Evolutionary conservation across 163 green algal species (phyloP), one percentile per base, ranked within the genome.

Genomic region (Scenedesmus sp.): DNA sequence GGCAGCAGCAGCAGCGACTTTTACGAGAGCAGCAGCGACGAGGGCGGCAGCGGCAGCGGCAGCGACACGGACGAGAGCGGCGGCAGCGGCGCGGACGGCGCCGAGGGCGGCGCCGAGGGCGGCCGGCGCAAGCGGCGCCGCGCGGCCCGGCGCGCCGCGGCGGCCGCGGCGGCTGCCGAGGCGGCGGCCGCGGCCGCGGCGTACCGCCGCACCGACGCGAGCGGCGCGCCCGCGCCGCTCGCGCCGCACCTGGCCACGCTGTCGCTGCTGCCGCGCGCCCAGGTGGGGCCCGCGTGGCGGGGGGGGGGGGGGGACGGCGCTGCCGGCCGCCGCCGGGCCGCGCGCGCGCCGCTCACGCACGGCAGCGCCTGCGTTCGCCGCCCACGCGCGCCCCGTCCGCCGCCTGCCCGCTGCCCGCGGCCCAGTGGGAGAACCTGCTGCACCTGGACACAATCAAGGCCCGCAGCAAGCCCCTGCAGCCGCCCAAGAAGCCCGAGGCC

Each of bases 391-490:
- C n/a, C n/a, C n/a, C n/a, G n/a, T n/a, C n/a, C n/a, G n/a, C n/a
- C n/a, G n/a, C n/a, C n/a, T n/a, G n/a, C 62, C 84, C n/a, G 36
- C 26, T 44, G 62, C n/a, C 47, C 0, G 31, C 14, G 22, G 74
- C 81, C 24, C 93, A 98, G 81, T 98, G 94, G 94, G 83, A 97
- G 60, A 90, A 65, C 67, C 89, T 99, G 63, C 78, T 93, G 42
- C 88, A 97, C 80, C 87, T 98, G 47, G 96, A 98, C 60, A 87
- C 85, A 47, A 97, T 98, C 78, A 93, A 94, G 83, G 87, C 90
- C 34, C 79, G 78, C 45, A 71, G 60, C 88, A 95, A 95, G 81
- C 95, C 95, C 0, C 84, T 95, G 2, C 70, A 95, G 73, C 89
- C 94, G 0, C 89, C 91, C 28, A 95, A 96, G 78, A 98, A 99